These are phyloP conservation scores for Thielaviopsis ethacetica DNA, from an alignment of 2,329 filamentous ascomycete species.

Conservation along the genomic window DNA sequence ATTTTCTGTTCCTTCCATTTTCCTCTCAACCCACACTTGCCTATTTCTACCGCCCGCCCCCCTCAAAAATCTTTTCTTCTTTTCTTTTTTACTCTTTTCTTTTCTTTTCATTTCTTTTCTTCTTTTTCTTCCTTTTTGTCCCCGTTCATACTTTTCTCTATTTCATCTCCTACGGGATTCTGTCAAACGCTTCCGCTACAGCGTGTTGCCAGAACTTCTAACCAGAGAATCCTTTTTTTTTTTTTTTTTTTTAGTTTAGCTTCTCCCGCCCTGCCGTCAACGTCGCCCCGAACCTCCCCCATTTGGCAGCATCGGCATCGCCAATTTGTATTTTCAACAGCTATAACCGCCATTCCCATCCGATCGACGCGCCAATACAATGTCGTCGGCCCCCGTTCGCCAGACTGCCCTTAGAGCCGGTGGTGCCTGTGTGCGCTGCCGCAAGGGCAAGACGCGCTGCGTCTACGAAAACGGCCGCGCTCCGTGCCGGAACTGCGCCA, in stretches of 20 bases:
- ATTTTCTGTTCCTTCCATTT: conserved; percentile 5
- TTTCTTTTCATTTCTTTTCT: not conserved
- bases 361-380: conserved; percentile 14
- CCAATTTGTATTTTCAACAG: not conserved
- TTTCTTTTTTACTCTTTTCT: not conserved
- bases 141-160: not conserved
- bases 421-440: conserved; percentile 45
- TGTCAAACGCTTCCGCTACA: not conserved
- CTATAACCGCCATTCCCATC: not conserved
- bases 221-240: not conserved
- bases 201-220: not conserved
- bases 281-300: not conserved
- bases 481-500: conserved; percentile 48
- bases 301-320: not conserved
- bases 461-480: conserved; percentile 46
- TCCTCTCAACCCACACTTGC: not conserved
- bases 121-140: not conserved
- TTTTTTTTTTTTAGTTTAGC: not conserved
- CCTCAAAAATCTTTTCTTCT: not conserved
- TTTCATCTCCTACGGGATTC: not conserved
- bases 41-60: conserved; percentile 1
- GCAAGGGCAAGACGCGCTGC: conserved; percentile 48
- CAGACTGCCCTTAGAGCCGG: conserved; percentile 43
- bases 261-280: not conserved
- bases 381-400: conserved; percentile 34